Evolutionary conservation across 176 grass and related monocot genomes (phyloP).

Genomic region (Bonia amplexicaulis): DNA sequence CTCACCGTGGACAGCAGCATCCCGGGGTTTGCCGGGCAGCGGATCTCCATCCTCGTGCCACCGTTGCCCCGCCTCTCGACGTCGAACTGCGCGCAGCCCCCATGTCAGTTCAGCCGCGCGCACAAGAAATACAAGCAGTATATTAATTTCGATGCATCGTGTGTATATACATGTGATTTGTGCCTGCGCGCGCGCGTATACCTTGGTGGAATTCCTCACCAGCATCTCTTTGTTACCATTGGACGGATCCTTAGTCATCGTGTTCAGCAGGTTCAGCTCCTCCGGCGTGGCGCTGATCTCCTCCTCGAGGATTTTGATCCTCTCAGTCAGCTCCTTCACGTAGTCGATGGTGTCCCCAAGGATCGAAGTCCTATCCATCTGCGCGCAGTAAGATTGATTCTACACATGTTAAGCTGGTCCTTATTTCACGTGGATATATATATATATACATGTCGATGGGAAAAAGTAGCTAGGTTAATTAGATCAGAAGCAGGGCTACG

Average conservation of each 20-base stretch:
- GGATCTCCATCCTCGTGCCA: slow-evolving; percentile 62
- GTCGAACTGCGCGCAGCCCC: slow-evolving; percentile 41
- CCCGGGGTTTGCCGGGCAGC: slow-evolving; percentile 53
- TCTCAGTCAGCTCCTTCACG: slow-evolving; percentile 65
- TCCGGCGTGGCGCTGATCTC: slow-evolving; percentile 37
- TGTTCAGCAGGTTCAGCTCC: slow-evolving; percentile 42
- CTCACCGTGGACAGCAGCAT: slow-evolving; percentile 58
- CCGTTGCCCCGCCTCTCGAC: slow-evolving; percentile 54
- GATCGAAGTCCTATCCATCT: slow-evolving; percentile 86
- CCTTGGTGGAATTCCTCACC: slow-evolving; percentile 63
- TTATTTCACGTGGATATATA: too few species aligned
- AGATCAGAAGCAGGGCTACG: neutral
- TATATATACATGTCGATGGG: neutral
- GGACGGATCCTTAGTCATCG: slow-evolving; percentile 29
- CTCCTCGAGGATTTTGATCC: slow-evolving; percentile 60
- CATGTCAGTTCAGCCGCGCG: neutral
- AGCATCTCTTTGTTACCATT: slow-evolving; percentile 40
- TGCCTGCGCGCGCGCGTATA: slow-evolving; percentile 18
- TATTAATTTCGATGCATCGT: neutral
- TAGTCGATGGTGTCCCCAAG: slow-evolving; percentile 88
- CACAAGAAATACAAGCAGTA: neutral
- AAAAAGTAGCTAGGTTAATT: neutral
- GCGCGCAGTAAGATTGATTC: neutral
- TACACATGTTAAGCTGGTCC: neutral
- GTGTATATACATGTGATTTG: neutral